These are phyloP conservation scores for Porogramme epimiltina DNA, from an alignment of 1,284 basidiomycete species.

Conservation along the genomic window DNA sequence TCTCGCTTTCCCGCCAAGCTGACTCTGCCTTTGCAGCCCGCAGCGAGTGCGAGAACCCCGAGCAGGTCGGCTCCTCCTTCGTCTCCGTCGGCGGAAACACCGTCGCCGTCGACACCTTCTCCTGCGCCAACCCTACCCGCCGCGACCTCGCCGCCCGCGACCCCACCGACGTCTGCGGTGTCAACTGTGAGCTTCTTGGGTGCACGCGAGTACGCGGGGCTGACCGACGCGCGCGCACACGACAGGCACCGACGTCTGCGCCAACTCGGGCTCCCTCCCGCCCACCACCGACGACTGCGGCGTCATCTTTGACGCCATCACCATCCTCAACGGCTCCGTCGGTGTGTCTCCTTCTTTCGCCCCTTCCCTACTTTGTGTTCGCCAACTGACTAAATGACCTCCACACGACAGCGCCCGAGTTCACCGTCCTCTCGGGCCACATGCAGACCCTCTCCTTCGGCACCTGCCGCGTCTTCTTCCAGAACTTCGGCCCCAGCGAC, in stretches of 20 bases:
- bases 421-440: conserved; percentile 26
- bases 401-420: conserved; percentile 24
- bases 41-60: conserved; percentile 17
- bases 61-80: conserved; percentile 7
- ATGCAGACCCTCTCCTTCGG: conserved; percentile 31
- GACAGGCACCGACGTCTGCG: conserved; percentile 23
- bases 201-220: not conserved
- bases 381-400: not conserved
- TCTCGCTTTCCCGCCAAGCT: not conserved
- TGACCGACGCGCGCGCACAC: not conserved
- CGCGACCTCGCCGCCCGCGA: conserved; percentile 1
- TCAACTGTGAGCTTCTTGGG: conserved; percentile 14
- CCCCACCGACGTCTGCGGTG: conserved; percentile 18
- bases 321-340: conserved; percentile 24
- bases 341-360: conserved; percentile 1
- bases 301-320: conserved; percentile 22
- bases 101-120: conserved; percentile 20
- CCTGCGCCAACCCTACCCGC: conserved; percentile 8
- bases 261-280: conserved; percentile 18
- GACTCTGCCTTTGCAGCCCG: not conserved
- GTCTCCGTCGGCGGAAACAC: conserved; percentile 11
- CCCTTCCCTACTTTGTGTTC: not conserved
- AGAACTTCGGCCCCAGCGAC: conserved; percentile 23
- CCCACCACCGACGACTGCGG: conserved; percentile 24
- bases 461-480: conserved; percentile 32